Evolutionary conservation across 768 basidiomycete genomes (phyloP), one percentile per base, ranked within the genome.

Genomic region (Trametes elegans): DNA sequence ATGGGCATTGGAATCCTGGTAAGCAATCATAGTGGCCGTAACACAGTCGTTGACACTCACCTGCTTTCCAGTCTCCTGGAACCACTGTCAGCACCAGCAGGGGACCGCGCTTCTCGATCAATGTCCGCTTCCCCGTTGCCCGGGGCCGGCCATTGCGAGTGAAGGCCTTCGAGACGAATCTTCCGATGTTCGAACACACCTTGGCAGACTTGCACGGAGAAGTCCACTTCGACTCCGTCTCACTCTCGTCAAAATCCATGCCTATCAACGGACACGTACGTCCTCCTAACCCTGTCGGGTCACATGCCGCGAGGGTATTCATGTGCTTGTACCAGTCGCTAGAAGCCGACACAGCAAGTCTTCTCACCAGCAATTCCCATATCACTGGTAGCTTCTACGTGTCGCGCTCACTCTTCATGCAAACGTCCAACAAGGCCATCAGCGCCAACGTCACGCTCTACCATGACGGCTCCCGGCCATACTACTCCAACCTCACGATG

Each of bases 321-420:
- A 29, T 14, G n/a, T 21, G 8, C 9, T 19, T 13, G 3, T 13
- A 19, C 19, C 47, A 79, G 79, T 70, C 70, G 27, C 47, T 76
- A 38, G 61, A 61, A n/a, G 69, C 66, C 4, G 58, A 59, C 1
- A 24, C 46, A 21, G 71, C 66, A 6, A 27, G 40, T 10, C 62
- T 78, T 46, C 46, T 55, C n/a, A 78, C 78, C 1, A 59, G 71
- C 6, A 83, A 81, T 44, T 74, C 73, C n/a, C 62, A 59, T 7
- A 80, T 86, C 29, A 60, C 56, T 3, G 83, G 84, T 3, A 57
- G 52, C 16, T 80, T 74, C 65, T 71, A 71, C 24, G 66, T 70
- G 3, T 62, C 68, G 13, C 66, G 71, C 1, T 66, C 66, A 3
- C 67, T 85, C 24, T 42, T 34, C 9, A 55, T 79, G 23, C 24